phyloP scores from a whole-genome alignment of 2,329 filamentous ascomycete species.

The Fusarium palustre region DNA sequence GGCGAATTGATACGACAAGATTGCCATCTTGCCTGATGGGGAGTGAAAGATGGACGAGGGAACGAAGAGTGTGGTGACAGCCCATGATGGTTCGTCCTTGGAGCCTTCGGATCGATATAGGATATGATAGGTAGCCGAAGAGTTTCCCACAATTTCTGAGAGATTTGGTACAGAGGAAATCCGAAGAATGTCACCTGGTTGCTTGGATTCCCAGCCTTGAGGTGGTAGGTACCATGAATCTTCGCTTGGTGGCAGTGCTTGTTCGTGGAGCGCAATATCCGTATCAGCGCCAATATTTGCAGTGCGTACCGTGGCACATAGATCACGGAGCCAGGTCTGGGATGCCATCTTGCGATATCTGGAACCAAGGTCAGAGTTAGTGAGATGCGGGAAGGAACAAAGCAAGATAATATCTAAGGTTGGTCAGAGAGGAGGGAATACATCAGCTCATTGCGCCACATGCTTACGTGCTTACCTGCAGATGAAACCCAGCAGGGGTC shows the following conservation, averaged over 20 bases:
- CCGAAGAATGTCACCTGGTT: constrained; percentile 30
- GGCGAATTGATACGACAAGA: constrained; percentile 40
- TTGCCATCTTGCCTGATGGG: constrained; percentile 3
- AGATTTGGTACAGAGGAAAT: constrained; percentile 34
- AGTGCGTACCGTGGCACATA: neutral
- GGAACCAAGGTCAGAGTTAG: neutral
- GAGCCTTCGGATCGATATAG: constrained; percentile 55
- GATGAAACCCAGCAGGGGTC: neutral
- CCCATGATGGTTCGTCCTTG: constrained; percentile 51
- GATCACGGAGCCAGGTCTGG: neutral
- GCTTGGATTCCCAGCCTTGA: constrained; percentile 3
- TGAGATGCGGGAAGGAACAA: fast-evolving
- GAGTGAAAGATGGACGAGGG: constrained; percentile 33
- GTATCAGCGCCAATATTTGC: fast-evolving
- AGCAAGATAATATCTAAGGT: neutral
- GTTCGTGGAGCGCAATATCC: fast-evolving
- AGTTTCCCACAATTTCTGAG: constrained; percentile 11
- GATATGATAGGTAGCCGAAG: constrained; percentile 49
- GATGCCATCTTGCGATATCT: neutral
- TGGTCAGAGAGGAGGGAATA: neutral
- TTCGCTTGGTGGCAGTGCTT: constrained; percentile 8
- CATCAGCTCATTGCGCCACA: neutral
- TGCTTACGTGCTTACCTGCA: constrained; percentile 1
- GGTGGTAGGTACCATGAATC: constrained; percentile 30
- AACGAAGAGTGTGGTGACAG: constrained; percentile 54